These are phyloP conservation scores for Aspergillus hortae DNA, from an alignment of 2,329 filamentous ascomycete genomes.

Conservation along the genomic window DNA sequence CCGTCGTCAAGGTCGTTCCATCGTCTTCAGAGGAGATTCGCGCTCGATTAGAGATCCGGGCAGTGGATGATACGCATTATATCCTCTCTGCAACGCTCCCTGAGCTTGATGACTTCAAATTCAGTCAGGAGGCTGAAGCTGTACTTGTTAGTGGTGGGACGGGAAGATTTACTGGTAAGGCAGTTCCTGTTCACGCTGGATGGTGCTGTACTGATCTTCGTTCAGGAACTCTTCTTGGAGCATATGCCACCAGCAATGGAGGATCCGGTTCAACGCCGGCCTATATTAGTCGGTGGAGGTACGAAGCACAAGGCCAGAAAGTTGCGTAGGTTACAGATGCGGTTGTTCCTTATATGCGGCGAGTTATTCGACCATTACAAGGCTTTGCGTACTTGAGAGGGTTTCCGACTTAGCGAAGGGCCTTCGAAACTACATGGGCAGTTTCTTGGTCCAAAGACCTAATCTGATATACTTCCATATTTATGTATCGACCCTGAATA, in stretches of 20 bases:
- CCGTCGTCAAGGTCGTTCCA: not conserved
- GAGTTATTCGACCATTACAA: too few species aligned
- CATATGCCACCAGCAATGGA: conserved; percentile 4
- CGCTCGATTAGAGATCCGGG: not conserved
- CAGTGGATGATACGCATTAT: not conserved
- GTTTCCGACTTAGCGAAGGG: too few species aligned
- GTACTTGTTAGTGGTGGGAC: conserved; percentile 3
- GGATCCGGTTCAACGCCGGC: not conserved
- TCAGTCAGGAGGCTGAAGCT: not conserved
- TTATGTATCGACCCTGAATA: too few species aligned
- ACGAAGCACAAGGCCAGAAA: not conserved
- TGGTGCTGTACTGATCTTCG: not conserved
- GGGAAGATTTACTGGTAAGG: conserved; percentile 2
- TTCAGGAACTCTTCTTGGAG: conserved; percentile 2
- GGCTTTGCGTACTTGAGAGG: too few species aligned
- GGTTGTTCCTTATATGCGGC: too few species aligned
- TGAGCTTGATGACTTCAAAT: not conserved
- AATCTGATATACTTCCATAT: too few species aligned
- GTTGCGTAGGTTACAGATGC: not conserved
- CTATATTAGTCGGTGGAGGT: conserved; percentile 5
- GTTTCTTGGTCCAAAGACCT: too few species aligned
- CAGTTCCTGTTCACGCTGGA: too few species aligned
- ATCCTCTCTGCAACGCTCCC: not conserved
- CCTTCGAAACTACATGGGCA: too few species aligned
- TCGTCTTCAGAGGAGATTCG: not conserved